phyloP scores from a whole-genome alignment of 75 land plant species.

The Pinus taeda region DNA sequence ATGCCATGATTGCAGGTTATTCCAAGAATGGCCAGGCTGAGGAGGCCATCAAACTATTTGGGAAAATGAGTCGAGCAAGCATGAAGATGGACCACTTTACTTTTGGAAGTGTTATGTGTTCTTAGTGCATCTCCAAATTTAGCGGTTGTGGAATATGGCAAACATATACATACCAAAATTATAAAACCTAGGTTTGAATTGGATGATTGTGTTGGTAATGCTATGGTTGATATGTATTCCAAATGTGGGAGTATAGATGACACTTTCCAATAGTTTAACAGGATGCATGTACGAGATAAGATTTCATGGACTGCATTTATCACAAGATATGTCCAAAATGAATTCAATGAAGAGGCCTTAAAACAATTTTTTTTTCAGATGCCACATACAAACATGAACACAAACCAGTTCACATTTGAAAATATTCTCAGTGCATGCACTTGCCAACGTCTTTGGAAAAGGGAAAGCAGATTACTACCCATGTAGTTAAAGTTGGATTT shows the following conservation, averaged over 20 bases:
- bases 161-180: conserved; percentile 34
- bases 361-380: background rate
- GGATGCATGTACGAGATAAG: conserved; percentile 27
- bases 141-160: conserved; percentile 29
- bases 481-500: conserved; percentile 31
- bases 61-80: conserved; percentile 14
- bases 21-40: conserved; percentile 20
- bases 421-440: conserved; percentile 26
- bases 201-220: conserved; percentile 39
- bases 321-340: conserved; percentile 39
- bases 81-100: conserved; percentile 36
- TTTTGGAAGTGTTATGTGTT: conserved; percentile 38
- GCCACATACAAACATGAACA: background rate
- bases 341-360: conserved; percentile 21
- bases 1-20: conserved; percentile 41
- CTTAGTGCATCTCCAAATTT: conserved; percentile 44
- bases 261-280: conserved; percentile 34
- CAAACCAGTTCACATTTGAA: conserved; percentile 30
- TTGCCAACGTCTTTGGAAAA: conserved; percentile 2
- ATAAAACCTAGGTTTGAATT: conserved; percentile 26
- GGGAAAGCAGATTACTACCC: background rate
- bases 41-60: conserved; percentile 23
- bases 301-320: conserved; percentile 61
- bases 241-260: conserved; percentile 49
- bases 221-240: conserved; percentile 64